Base-by-base conservation (phyloP, 176 grass and related monocot genomes). In the Carex cristatella region DNA sequence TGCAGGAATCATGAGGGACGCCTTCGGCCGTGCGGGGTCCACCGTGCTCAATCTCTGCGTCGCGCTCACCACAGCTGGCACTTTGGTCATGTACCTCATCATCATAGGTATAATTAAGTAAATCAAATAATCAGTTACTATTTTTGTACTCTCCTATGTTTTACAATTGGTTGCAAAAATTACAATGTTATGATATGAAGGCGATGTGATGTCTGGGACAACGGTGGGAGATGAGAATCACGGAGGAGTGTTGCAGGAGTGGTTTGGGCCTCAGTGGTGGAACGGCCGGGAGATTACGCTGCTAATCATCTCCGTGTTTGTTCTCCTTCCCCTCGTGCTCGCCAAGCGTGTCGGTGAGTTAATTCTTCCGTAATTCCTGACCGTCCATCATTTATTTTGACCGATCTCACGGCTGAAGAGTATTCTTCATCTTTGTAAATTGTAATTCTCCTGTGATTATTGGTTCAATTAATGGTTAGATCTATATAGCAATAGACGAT, bases 31-130 rank as follows among this genome's bases (percentile, higher is more conserved):
- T 35, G 82, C 38, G 23, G 92, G 91, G 10, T 85, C 92, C 87
- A 85, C 54, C 4, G 82, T 8, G 53, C 82, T 97, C 51, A 92
- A 97, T 69, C 54, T 88, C 79, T 94, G 76, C 84, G 11, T 94
- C 73, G 87, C 84, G 3, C 70, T 94, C 87, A 91, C 88, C 55
- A 97, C 87, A 74, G 19, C 91, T 2, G 95, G 91, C 16, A 91
- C 87, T 18, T 91, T 97, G 69, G 88, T 90, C 84, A 89, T 98
- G 65, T 98, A 90, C 85, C 92, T 98, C 85, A 90, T 93, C 91
- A 98, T 98, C 88, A 93, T 98, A 84, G 91, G 95, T 98, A 92
- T 63, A 15, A 1, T 11, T 13, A 10, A 40, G 18, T 3, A 4
- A 28, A 10, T 19, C 1, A 33, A 70, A n/a, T n/a, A 70, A 2